Base-by-base conservation (phyloP, 208 protist genomes). In the Trichomonas tenax region DNA sequence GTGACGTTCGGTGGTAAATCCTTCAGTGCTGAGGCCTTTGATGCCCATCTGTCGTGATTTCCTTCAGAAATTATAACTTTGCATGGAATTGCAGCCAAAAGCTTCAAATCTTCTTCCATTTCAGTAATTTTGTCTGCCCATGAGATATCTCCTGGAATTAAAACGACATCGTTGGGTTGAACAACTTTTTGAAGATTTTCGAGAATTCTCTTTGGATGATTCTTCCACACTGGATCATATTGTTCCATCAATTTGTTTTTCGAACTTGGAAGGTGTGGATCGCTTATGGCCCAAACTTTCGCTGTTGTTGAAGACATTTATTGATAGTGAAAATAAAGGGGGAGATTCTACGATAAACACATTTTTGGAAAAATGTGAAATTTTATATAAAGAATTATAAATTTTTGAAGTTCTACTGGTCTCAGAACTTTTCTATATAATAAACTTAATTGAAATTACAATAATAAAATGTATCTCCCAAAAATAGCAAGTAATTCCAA, bases 31-130 rank as follows among this genome's bases (percentile, higher is more conserved):
- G 9, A 34, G 38, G 14, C 11, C 51, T 93, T 93, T 38, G 86
- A 93, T 34, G 82, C 82, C 86, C 86, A 93, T 34, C 44, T 48
- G 46, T 93, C 86, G n/a, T 93, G 86, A 93, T 93, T 93, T 34
- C 86, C 86, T 93, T 48, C 44, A 34, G 44, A 93, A 23, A 93
- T 93, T 10, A 93, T 38, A 23, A 93, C 44, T 51, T 34, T 93
- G n/a, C 86, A 93, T 17, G 86, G 86, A 51, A 93, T 34, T 11
- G 17, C 6, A 38, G 86, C 23, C 0, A 93, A 21, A 38, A 51
- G 51, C 15, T 93, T 26, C 2, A 93, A 58, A 93, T 93, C 86
- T 40, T 48, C 17, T 10, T 34, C 44, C 17, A 44, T 44, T 51
- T 51, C 44, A 36, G 41, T 34, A 38, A 93, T 48, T 21, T 93